phyloP scores from a whole-genome alignment of 306 rosid species.

The Cicer yamashitae region DNA sequence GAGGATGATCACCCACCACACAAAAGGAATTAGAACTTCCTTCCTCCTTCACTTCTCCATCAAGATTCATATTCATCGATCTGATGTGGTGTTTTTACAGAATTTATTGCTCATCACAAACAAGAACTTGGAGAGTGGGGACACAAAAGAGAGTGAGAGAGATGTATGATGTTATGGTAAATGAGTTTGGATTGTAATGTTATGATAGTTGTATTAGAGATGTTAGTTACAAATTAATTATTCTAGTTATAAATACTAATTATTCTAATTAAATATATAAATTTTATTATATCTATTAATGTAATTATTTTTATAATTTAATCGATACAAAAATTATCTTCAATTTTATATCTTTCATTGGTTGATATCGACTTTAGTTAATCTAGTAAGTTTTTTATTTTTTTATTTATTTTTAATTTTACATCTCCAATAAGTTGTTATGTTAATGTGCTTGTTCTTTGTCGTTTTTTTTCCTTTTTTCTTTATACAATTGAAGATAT shows the following conservation, averaged over 20 bases:
- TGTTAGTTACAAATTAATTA: no score
- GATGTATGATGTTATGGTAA: neutral
- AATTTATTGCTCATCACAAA: constrained; percentile 2
- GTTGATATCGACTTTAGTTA: no score
- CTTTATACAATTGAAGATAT: neutral
- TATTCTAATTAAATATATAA: no score
- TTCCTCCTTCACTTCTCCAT: constrained; percentile 53
- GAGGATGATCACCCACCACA: constrained; percentile 51
- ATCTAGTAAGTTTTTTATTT: no score
- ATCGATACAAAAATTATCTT: no score
- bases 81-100: neutral
- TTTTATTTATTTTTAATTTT: no score
- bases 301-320: no score
- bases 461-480: neutral
- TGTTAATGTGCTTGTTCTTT: constrained; percentile 29
- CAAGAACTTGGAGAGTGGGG: neutral
- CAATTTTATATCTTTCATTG: no score
- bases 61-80: constrained; percentile 48
- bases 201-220: no score
- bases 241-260: no score
- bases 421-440: no score
- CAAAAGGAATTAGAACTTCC: constrained; percentile 39
- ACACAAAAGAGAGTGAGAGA: constrained; percentile 4
- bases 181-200: constrained; percentile 2
- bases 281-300: no score